Evolutionary conservation across 495 filamentous ascomycete species (phyloP), one percentile per base, ranked within the genome.

Genomic region (Talaromyces liani): DNA sequence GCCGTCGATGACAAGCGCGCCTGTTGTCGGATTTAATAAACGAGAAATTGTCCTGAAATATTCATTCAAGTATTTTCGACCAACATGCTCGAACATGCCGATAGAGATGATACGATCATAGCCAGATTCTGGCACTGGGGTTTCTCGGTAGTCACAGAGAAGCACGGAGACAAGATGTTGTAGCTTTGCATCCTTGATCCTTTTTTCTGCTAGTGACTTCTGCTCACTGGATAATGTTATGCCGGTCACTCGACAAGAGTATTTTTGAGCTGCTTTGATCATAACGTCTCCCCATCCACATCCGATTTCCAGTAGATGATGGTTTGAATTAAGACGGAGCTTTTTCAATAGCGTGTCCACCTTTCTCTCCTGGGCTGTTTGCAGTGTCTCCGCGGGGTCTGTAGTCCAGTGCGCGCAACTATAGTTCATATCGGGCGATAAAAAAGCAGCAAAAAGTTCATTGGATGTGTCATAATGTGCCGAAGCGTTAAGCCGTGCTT

Each of bases 381-480:
- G 78, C 0, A 90, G 75, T 7, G 75, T 77, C 65, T 91, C 85
- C 60, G 59, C 72, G 41, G 53, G 75, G 69, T 64, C 67, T 64
- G 73, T 72, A 27, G 75, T 75, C 86, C 87, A 90, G 58, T 90
- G 87, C 0, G 87, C 85, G 65, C 88, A 90, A 2, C 86, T 89
- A 67, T 91, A 91, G 10, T 88, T 91, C 86, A 91, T 89, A 65
- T 91, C 88, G 4, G 79, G 72, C 1, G 87, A 90, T 25, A 91
- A 77, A 61, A 91, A 91, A 2, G 87, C 84, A 7, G 85, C 80
- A 65, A 91, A 91, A 79, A 91, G 86, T 25, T 83, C 81, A 70
- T 91, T 91, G 66, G 84, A 85, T 62, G 90, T 88, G 70, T 91
- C 88, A 66, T 91, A 91, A 63, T 91, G 88, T n/a, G 85, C 84